A percentile compares a stretch with the other conserved stretches of the same genome.
Evolutionary conservation across 768 basidiomycete genomes (phyloP).

Genomic region (Lentinula boryana): DNA sequence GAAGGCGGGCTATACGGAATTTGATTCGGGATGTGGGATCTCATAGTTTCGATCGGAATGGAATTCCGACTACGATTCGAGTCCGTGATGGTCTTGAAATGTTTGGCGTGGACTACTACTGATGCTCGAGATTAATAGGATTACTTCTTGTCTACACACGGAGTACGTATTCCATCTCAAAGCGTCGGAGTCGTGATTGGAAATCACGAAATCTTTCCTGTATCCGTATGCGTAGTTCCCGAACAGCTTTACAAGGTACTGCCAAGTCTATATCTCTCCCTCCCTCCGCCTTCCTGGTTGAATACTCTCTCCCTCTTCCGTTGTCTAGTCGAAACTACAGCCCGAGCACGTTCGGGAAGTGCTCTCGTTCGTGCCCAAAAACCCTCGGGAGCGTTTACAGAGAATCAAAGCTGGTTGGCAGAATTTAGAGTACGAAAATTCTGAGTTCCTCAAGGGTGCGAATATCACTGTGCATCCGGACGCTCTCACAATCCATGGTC

Average conservation of each 20-base stretch:
- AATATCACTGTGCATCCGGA: slow-evolving; percentile 24
- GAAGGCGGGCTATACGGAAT: slow-evolving; percentile 19
- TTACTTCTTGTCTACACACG: slow-evolving; percentile 20
- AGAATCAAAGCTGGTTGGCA: slow-evolving; percentile 22
- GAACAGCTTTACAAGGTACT: slow-evolving; percentile 25
- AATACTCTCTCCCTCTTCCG: background rate
- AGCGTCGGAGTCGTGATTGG: slow-evolving; percentile 23
- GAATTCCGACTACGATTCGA: slow-evolving; percentile 18
- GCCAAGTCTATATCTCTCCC: too few species aligned
- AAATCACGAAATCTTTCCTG: slow-evolving; percentile 21
- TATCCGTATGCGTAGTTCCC: slow-evolving; percentile 18
- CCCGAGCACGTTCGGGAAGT: slow-evolving; percentile 25
- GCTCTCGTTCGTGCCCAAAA: slow-evolving; percentile 20
- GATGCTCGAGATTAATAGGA: slow-evolving; percentile 13
- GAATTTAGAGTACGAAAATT: slow-evolving; percentile 29
- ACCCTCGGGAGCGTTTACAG: slow-evolving; percentile 16
- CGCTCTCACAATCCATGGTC: slow-evolving; percentile 28
- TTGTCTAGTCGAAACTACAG: slow-evolving; percentile 24
- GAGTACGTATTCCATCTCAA: slow-evolving; percentile 14
- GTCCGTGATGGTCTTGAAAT: slow-evolving; percentile 11
- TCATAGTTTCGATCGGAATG: slow-evolving; percentile 20
- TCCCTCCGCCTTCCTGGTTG: too few species aligned
- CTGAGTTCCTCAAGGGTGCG: slow-evolving; percentile 34
- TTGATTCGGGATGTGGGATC: slow-evolving; percentile 20
- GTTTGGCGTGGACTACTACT: background rate